Evolutionary conservation across 176 grass and related monocot genomes (phyloP), one percentile per base, ranked within the genome.

Genomic region (Juncus inflexus): DNA sequence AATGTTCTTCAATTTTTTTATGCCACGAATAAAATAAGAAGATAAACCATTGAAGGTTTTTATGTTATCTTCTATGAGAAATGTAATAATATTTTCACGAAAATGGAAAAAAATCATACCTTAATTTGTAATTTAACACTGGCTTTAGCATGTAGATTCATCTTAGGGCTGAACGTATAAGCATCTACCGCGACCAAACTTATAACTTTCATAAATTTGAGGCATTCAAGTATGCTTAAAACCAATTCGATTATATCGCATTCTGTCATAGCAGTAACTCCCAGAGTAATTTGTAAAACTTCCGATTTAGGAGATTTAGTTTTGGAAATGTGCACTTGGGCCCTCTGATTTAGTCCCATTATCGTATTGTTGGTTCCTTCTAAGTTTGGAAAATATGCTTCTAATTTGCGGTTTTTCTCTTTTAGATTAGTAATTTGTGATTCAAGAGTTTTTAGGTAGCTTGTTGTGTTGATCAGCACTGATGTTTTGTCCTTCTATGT

Each of bases 401-500:
- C 94, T 55, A 99, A 65, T 75, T 86, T 92, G 12, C 5, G 19
- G 72, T 89, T 99, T 77, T 92, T 99, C 78, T 89, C 75, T 76
- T 99, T 60, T 50, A 99, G 83, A 71, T 86, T 88, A 9, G 66
- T 77, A 6, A 92, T 83, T 61, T 99, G 80, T 28, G 65, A 35
- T 81, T 83, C 76, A 51, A 99, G 60, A 28, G 61, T 64, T 67
- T 78, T 90, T 28, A 99, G 59, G 63, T 86, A 89, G 64, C 68
- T 86, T 47, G 78, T 77, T 5, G 94, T 61, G 72, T 86, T 82
- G 37, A 72, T 78, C 19, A 99, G 73, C 71, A 99, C 94, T 7
- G 88, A 86, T 58, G 85, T 89, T 71, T 92, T 99, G 80, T 99
- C 94, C 80, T 89, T 86, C 94, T 99, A 79, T 12, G 45, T 35